A percentile compares a stretch with the other conserved stretches of the same genome.
Conservation (phyloP, 2,329 filamentous ascomycete species). For the Sarocladiaceae sp. region DNA sequence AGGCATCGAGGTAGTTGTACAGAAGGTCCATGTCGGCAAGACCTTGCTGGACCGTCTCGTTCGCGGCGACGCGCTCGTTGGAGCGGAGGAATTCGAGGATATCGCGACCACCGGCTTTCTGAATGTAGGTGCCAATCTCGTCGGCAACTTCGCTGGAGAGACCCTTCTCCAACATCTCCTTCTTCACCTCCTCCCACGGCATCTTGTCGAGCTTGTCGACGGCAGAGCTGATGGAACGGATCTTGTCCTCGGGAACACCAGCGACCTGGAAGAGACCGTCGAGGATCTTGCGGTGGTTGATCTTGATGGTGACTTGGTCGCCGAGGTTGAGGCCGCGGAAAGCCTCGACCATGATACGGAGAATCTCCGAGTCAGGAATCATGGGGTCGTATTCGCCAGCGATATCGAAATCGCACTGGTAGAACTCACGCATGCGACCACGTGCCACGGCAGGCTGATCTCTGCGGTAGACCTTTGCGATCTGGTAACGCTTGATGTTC, state of each 20-base stretch:
- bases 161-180: conserved; percentile 91
- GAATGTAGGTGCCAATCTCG: conserved; percentile 80
- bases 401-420: conserved; percentile 96
- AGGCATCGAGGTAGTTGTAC: conserved; percentile 75
- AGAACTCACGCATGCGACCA: conserved; percentile 91
- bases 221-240: conserved; percentile 82
- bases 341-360: conserved; percentile 78
- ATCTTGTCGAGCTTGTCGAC: conserved; percentile 95
- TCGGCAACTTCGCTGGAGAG: conserved; percentile 71
- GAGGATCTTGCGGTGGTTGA: conserved; percentile 91
- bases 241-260: conserved; percentile 80
- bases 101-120: conserved; percentile 67
- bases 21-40: conserved; percentile 75
- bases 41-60: conserved; percentile 71
- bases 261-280: conserved; percentile 90
- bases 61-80: conserved; percentile 62
- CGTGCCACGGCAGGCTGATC: conserved; percentile 48
- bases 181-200: conserved; percentile 82
- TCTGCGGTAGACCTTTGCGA: conserved; percentile 69
- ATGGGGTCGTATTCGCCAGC: conserved; percentile 83
- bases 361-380: conserved; percentile 85
- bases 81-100: conserved; percentile 63
- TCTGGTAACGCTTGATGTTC: conserved; percentile 89
- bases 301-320: conserved; percentile 73
- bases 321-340: conserved; percentile 47